A percentile compares a stretch with the other conserved stretches of the same genome.
Conservation (phyloP, 2,329 filamentous ascomycete species). For the Monilinia aucupariae region DNA sequence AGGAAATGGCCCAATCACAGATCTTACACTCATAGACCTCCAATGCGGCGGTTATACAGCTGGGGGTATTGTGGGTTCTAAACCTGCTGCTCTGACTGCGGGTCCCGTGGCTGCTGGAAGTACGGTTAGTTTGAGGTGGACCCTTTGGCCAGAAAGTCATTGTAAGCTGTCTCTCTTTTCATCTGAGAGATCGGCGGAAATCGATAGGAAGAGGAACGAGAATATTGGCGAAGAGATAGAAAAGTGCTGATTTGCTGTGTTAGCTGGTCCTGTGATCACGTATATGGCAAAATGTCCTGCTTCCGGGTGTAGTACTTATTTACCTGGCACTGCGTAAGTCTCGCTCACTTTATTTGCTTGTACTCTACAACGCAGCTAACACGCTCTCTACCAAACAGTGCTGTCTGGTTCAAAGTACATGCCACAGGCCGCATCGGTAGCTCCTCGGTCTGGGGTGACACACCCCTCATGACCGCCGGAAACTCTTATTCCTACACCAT, state of each 20-base stretch:
- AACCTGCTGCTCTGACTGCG: slow-evolving; percentile 50
- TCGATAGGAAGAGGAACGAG: background rate
- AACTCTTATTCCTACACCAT: slow-evolving; percentile 47
- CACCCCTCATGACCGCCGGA: slow-evolving; percentile 31
- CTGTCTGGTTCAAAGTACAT: slow-evolving; percentile 45
- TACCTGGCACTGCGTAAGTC: slow-evolving; percentile 40
- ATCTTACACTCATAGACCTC: slow-evolving; percentile 48
- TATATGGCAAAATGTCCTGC: slow-evolving; percentile 54
- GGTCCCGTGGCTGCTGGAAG: slow-evolving; percentile 50
- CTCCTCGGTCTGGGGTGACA: slow-evolving; percentile 27
- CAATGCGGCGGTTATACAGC: slow-evolving; percentile 51
- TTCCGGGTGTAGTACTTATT: slow-evolving; percentile 45
- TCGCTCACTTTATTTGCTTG: no score
- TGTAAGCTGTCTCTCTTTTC: background rate
- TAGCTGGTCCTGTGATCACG: slow-evolving; percentile 48
- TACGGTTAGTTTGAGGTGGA: slow-evolving; percentile 51
- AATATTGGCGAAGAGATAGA: background rate
- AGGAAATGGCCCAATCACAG: slow-evolving; percentile 53
- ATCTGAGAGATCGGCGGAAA: background rate
- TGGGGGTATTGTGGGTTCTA: slow-evolving; percentile 44
- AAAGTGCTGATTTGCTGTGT: background rate
- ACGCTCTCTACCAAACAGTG: background rate
- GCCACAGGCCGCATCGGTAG: slow-evolving; percentile 32
- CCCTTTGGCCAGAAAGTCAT: slow-evolving; percentile 42
- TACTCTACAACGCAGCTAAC: background rate